Evolutionary conservation across 1,284 basidiomycete genomes (phyloP).

Genomic region (Cryptococcus amylolentus): DNA sequence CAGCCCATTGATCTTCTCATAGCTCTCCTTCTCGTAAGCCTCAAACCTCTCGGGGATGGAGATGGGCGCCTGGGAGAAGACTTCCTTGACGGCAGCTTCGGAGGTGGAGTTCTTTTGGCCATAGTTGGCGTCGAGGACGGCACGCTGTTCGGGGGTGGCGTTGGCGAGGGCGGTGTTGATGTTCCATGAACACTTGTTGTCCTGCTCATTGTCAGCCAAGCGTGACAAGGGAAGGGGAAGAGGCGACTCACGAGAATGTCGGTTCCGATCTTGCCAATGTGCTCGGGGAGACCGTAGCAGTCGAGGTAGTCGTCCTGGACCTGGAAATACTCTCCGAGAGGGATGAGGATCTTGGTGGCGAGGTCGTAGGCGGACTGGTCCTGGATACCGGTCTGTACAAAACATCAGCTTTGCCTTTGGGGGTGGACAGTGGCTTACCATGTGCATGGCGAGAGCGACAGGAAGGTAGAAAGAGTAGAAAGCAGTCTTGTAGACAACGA

Average conservation of each 20-base stretch:
- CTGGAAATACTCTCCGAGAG: conserved; percentile 98
- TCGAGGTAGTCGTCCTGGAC: conserved; percentile 98
- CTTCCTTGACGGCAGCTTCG: conserved; percentile 68
- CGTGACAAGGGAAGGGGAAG: background rate
- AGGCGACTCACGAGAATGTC: conserved; percentile 74
- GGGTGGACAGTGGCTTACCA: conserved; percentile 38
- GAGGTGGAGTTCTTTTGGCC: conserved; percentile 70
- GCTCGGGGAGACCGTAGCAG: conserved; percentile 82
- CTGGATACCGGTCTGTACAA: conserved; percentile 58
- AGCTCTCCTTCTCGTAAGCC: conserved; percentile 73
- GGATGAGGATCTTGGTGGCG: conserved; percentile 80
- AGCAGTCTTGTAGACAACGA: conserved; percentile 97
- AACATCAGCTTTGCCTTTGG: background rate
- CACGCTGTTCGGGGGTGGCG: conserved; percentile 62
- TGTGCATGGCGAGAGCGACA: conserved; percentile 87
- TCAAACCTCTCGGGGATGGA: conserved; percentile 67
- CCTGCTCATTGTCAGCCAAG: conserved; percentile 44
- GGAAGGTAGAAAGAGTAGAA: conserved; percentile 99
- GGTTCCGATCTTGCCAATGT: conserved; percentile 95
- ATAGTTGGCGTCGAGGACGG: conserved; percentile 69
- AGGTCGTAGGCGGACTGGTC: conserved; percentile 69
- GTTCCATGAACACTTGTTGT: conserved; percentile 99
- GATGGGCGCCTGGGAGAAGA: conserved; percentile 64
- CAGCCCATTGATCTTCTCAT: conserved; percentile 62
- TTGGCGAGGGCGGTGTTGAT: conserved; percentile 79